A percentile compares a stretch with the other conserved stretches of the same genome.
Conservation (phyloP, 306 rosid species). For the Potentilla sterilis region DNA sequence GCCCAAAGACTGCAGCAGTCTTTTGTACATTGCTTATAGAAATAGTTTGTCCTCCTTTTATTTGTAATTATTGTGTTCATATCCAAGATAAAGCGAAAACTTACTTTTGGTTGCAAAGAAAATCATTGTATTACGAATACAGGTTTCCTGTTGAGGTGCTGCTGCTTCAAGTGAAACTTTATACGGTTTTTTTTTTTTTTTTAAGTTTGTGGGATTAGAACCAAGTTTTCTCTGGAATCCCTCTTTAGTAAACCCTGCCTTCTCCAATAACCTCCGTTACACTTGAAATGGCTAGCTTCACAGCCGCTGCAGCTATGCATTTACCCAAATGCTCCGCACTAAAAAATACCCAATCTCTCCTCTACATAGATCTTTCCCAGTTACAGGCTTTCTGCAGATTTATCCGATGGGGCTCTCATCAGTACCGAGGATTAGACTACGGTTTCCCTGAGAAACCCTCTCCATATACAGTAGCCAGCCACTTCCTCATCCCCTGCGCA, state of each 20-base stretch:
- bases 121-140: neutral
- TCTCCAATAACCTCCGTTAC: constrained; percentile 8
- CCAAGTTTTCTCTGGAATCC: neutral
- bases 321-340: neutral
- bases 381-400: constrained; percentile 1
- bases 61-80: constrained; percentile 16
- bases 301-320: constrained; percentile 1
- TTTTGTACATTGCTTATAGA: constrained; percentile 46
- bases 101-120: neutral
- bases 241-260: constrained; percentile 10
- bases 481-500: constrained; percentile 14
- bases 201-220: too few species aligned
- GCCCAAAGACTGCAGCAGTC: constrained; percentile 41
- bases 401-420: constrained; percentile 6
- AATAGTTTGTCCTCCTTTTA: neutral
- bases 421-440: neutral
- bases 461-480: constrained; percentile 11
- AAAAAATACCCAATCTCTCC: neutral
- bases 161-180: neutral
- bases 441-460: constrained; percentile 2
- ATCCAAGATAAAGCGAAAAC: neutral
- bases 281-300: constrained; percentile 5
- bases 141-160: neutral
- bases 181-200: neutral
- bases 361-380: neutral